These are phyloP conservation scores for Luffa acutangula DNA, from an alignment of 306 rosid species.

Conservation along the genomic window DNA sequence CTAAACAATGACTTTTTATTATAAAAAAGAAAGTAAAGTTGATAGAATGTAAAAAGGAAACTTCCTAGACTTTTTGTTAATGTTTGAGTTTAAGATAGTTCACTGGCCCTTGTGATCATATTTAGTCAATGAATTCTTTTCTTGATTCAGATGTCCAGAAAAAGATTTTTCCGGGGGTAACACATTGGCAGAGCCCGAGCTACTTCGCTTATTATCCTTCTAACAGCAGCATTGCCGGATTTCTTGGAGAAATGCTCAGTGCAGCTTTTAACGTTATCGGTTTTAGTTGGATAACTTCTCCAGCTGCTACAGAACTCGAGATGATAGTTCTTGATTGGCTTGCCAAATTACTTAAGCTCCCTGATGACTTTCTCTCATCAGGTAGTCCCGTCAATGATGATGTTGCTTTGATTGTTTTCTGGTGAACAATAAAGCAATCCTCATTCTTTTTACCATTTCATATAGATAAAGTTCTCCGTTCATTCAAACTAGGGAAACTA, in stretches of 20 bases:
- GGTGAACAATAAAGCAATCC: not conserved
- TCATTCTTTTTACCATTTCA: not conserved
- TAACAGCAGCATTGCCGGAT: conserved; percentile 90
- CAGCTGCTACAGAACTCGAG: conserved; percentile 98
- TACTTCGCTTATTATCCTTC: conserved; percentile 86
- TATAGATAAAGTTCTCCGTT: not conserved
- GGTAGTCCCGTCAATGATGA: conserved; percentile 29
- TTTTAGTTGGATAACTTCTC: conserved; percentile 93
- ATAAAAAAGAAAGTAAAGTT: not conserved
- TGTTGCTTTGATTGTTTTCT: not conserved
- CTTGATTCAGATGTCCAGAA: conserved; percentile 55
- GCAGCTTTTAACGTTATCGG: conserved; percentile 87
- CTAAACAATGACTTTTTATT: not conserved
- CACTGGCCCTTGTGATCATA: not conserved
- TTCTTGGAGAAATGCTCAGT: conserved; percentile 94
- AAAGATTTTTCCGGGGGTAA: conserved; percentile 88
- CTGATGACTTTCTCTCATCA: conserved; percentile 53
- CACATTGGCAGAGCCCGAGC: conserved; percentile 99
- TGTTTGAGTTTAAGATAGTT: not conserved
- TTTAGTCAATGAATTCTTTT: not conserved
- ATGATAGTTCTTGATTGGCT: conserved; percentile 85
- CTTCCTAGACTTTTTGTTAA: not conserved
- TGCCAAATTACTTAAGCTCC: conserved; percentile 57
- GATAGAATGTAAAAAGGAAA: not conserved
- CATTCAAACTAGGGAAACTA: not conserved